A percentile compares a stretch with the other conserved stretches of the same genome.
phyloP scores from a whole-genome alignment of 1,284 basidiomycete genomes.

The Xanthoconium separans region DNA sequence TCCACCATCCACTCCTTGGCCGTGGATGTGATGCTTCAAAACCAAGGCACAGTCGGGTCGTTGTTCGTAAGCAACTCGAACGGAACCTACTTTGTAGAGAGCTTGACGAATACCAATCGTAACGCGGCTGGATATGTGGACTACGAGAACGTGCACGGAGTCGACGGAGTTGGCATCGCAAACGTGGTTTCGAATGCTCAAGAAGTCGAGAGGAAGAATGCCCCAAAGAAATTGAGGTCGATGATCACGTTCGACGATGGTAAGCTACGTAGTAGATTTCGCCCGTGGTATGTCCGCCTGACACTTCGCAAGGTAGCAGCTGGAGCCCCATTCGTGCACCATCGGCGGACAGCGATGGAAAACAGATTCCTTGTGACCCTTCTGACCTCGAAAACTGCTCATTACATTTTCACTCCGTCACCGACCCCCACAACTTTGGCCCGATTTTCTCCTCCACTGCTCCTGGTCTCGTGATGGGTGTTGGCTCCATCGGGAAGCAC shows the following conservation, averaged over 20 bases:
- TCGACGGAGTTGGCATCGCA: slow-evolving; percentile 93
- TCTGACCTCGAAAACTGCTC: slow-evolving; percentile 65
- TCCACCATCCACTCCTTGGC: slow-evolving; percentile 89
- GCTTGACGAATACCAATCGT: slow-evolving; percentile 87
- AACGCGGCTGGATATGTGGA: slow-evolving; percentile 90
- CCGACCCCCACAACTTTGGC: slow-evolving; percentile 89
- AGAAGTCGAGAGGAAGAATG: slow-evolving; percentile 69
- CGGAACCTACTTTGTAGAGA: slow-evolving; percentile 94
- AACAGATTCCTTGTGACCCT: slow-evolving; percentile 61
- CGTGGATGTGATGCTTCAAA: slow-evolving; percentile 87
- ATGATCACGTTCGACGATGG: slow-evolving; percentile 93
- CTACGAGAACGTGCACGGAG: slow-evolving; percentile 87
- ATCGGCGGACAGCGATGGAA: slow-evolving; percentile 55
- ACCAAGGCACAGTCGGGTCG: slow-evolving; percentile 76
- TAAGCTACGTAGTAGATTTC: slow-evolving; percentile 23
- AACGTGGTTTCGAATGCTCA: slow-evolving; percentile 85
- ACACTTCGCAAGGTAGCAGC: slow-evolving; percentile 50
- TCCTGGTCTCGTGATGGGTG: slow-evolving; percentile 93
- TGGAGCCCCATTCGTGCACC: slow-evolving; percentile 80
- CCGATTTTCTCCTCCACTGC: slow-evolving; percentile 93
- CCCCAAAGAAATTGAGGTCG: slow-evolving; percentile 69
- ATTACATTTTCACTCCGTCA: slow-evolving; percentile 91
- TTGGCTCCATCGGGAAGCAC: slow-evolving; percentile 80
- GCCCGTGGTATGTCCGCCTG: background rate
- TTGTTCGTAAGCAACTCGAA: slow-evolving; percentile 94